Base-by-base conservation (phyloP, 2,329 filamentous ascomycete species). In the Pyrenochaeta sp. region DNA sequence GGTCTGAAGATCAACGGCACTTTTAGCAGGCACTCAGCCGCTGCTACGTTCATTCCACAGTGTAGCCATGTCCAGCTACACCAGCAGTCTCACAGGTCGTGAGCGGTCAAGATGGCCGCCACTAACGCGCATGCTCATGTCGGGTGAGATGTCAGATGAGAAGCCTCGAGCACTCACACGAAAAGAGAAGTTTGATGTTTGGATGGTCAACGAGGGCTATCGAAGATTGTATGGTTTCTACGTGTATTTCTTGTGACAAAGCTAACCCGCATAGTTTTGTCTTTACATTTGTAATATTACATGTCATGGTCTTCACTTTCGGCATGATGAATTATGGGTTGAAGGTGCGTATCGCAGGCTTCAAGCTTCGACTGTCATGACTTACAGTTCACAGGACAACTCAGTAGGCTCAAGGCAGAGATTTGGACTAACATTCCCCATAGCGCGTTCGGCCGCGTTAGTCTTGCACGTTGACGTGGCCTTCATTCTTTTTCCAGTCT, bases 151-250 rank as follows among this genome's bases (percentile, higher is more conserved):
- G 85, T 91, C 87, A 49, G 87, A 87, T 67, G 88, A 92, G 72
- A 84, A 81, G 68, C 87, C 89, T 63, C 87, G 87, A 71, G 83
- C 87, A 51, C 79, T 94, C 64, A 86, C 85, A 20, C 76, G 85
- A 58, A 84, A 85, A 69, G 89, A 94, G 74, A 89, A 85, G 72
- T 89, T 94, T 70, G 89, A 93, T 75, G 82, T 87, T 62, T 95
- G 91, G 91, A 93, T 95, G 90, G 89, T 94, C 57, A 94, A 94
- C 73, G 91, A 94, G 73, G 91, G 91, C 56, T 92, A 92, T 74
- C 84, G 90, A 72, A 83, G 90, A 85, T 83, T 94, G 86, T 92
- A 82, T 51, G 88, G 84, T 11, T 10, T 17, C n/a, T 20, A 7
- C 17, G 11, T 29, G 3, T 23, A 18, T 7, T 11, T 30, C 12